Conservation (phyloP, 306 rosid genomes). For the Lathyrus oleraceus region DNA sequence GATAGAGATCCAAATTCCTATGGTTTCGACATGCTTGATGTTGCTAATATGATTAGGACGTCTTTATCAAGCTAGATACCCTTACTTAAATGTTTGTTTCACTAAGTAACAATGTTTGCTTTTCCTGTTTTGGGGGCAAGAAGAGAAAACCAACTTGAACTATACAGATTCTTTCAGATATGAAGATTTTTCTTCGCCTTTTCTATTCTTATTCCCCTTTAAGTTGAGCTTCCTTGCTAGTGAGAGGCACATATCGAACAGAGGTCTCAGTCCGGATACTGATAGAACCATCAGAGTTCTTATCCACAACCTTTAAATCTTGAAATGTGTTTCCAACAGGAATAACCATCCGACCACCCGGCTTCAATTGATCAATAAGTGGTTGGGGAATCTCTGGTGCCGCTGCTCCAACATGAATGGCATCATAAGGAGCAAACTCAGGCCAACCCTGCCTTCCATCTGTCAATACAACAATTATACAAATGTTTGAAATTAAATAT, state of each 20-base stretch:
- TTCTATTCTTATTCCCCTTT: constrained; percentile 41
- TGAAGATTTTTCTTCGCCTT: constrained; percentile 6
- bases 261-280: constrained; percentile 62
- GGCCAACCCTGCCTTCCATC: constrained; percentile 97
- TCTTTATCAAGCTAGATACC: too few species aligned
- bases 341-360: constrained; percentile 95
- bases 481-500: constrained; percentile 13
- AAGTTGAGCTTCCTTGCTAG: constrained; percentile 82
- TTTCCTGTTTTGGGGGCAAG: background rate
- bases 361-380: constrained; percentile 85
- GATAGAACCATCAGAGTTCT: constrained; percentile 72
- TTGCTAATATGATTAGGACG: too few species aligned
- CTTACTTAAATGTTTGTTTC: too few species aligned
- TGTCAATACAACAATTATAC: constrained; percentile 34
- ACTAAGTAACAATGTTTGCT: too few species aligned
- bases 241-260: constrained; percentile 90
- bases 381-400: constrained; percentile 82
- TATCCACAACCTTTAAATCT: constrained; percentile 87
- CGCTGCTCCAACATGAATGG: constrained; percentile 98
- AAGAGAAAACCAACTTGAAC: constrained; percentile 18
- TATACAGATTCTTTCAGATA: constrained; percentile 35
- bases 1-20: too few species aligned
- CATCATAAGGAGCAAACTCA: constrained; percentile 81
- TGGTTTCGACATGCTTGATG: too few species aligned
- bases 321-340: constrained; percentile 85